phyloP scores from a whole-genome alignment of 2,329 filamentous ascomycete genomes.

The Alternaria sp. region DNA sequence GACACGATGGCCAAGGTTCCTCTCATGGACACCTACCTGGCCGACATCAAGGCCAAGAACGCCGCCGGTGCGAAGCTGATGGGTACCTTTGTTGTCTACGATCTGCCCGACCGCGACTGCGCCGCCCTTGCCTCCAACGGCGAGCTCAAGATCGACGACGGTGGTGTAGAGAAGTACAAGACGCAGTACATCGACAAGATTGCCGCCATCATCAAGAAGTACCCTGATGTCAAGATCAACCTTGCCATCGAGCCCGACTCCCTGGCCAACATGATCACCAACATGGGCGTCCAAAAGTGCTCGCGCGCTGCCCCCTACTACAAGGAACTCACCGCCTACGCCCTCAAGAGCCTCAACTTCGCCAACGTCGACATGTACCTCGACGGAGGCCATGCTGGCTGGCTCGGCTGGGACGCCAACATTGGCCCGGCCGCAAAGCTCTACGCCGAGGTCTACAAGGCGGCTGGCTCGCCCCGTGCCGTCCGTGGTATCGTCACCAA shows the following conservation, averaged over 20 bases:
- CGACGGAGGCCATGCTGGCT: slow-evolving; percentile 69
- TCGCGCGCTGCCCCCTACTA: slow-evolving; percentile 62
- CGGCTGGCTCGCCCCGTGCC: slow-evolving; percentile 54
- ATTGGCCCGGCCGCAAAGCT: slow-evolving; percentile 58
- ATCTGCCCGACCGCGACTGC: slow-evolving; percentile 69
- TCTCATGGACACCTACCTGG: slow-evolving; percentile 55
- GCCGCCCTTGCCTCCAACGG: slow-evolving; percentile 69
- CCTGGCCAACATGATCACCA: slow-evolving; percentile 68
- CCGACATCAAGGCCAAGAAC: slow-evolving; percentile 57
- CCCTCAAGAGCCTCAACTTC: slow-evolving; percentile 63
- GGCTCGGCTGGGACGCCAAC: slow-evolving; percentile 70
- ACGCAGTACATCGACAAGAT: slow-evolving; percentile 61
- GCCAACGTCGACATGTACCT: slow-evolving; percentile 69
- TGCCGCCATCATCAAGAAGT: slow-evolving; percentile 58
- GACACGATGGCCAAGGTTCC: slow-evolving; percentile 60
- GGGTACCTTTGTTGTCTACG: slow-evolving; percentile 66
- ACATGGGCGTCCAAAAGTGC: slow-evolving; percentile 62
- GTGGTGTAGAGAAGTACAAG: slow-evolving; percentile 59
- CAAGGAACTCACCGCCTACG: slow-evolving; percentile 63
- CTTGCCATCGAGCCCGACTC: slow-evolving; percentile 55
- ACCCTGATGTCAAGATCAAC: slow-evolving; percentile 60
- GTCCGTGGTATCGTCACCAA: slow-evolving; percentile 64
- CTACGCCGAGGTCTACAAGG: slow-evolving; percentile 56
- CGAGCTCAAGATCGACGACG: slow-evolving; percentile 63
- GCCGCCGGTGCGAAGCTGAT: slow-evolving; percentile 57